Base-by-base conservation (phyloP, 148 eudicot genomes). In the Chenopodium suecicum region DNA sequence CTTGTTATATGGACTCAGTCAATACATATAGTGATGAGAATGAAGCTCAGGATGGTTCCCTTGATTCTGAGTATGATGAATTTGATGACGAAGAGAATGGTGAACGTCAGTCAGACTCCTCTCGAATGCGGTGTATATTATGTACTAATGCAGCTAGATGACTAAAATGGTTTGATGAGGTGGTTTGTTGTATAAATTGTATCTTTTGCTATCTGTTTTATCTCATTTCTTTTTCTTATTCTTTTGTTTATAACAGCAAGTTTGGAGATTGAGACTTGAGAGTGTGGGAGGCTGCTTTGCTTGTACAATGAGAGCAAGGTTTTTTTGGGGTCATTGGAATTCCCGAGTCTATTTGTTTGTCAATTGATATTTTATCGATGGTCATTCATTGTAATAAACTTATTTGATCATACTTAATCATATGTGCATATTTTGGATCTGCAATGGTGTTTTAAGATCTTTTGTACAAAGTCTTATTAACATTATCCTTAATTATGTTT, bases 91-190 rank as follows among this genome's bases (percentile, higher is more conserved):
- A 90, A 52, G 89, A 85, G 9, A 84, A 82, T 5, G 89, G 85
- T 14, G 88, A 86, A 66, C 80, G 63, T 75, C 50, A 84, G 27
- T 78, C 87, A 4, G 89, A 85, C 76, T 83, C 69, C 70, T 78
- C 88, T 74, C 87, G 81, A 71, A 87, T 94, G 91, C 90, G 95
- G 63, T 95, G 99, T 86, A 92, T 89, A 47, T 86, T 95, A 80
- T 95, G 99, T 88, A 94, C 98, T 47, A 92, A 96, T 56, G 98
- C 97, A 67, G 91, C 95, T 56, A 86, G 92, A 86, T 93, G 88
- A 94, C 69, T 32, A 13, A 25, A 14, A 74, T 20, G 90, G 90
- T 93, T 50, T 85, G 90, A 86, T 91, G 79, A 41, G 62, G 22
- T 74, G 65, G 70, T 65, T 50, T 83, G 82, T 75, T 81, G 81